Base-by-base conservation (phyloP, 331 rosid species). In the Phaseolus coccineus region DNA sequence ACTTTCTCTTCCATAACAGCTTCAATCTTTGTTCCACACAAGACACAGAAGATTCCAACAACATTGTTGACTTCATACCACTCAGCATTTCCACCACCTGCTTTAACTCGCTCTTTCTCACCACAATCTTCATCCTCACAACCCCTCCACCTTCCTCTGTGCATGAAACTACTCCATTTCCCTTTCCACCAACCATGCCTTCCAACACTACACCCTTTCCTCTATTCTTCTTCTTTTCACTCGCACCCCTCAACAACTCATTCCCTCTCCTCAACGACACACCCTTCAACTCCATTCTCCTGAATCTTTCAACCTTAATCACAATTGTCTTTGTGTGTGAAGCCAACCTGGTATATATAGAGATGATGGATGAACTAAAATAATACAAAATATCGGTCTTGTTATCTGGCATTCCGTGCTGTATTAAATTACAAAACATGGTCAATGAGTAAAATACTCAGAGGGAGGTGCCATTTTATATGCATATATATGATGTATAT, bases 71-170 rank as follows among this genome's bases (percentile, higher is more conserved):
- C 5, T 14, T 39, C 12, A 13, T 55, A 5, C 65, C 71, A 19
- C 31, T 78, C 71, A 88, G 79, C 11, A 57, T 73, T 50, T 87
- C 79, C n/a, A 90, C 39, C 25, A 88, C 47, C 65, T 88, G 83
- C 83, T 86, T 73, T 16, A 90, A 50, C 16, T 90, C 90, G 44
- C 88, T 67, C 69, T 72, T 91, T 47, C 70, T 82, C 50, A 91
- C 85, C 22, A 82, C 19, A 39, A 91, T 84, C 90, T 87, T 91
- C 87, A 90, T 71, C 78, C 88, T 84, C 82, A 90, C 82, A 8
- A 68, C 87, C 37, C 92, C 86, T 30, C 92, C 92, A 15, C 64
- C 74, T 73, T 85, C 87, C 69, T 77, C 86, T 8, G 4, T 74
- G 77, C 76, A 82, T 39, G 87, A 72, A 76, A 86, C 80, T 0